These are phyloP conservation scores for Phytopythium montanum DNA, from an alignment of 352 stramenopile genomes.

Conservation along the genomic window DNA sequence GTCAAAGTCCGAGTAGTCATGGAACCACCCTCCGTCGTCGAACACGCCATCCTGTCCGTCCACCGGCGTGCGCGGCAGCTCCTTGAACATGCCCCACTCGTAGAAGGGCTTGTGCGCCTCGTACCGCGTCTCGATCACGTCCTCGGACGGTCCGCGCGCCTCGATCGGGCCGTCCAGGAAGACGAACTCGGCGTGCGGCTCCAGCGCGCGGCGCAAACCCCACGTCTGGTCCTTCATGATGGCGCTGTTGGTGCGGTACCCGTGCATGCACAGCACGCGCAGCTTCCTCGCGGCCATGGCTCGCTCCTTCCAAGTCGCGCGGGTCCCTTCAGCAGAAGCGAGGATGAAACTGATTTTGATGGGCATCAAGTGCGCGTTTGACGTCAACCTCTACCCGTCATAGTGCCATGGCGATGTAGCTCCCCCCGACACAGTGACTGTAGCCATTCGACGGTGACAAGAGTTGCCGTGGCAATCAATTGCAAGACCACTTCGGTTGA, in stretches of 20 bases:
- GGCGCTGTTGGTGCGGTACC: conserved; percentile 47
- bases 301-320: too few relatives aligned
- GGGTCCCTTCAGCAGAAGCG: too few relatives aligned
- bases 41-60: conserved; percentile 20
- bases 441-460: conserved; percentile 1
- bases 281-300: conserved; percentile 25
- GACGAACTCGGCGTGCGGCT: conserved; percentile 45
- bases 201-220: conserved; percentile 35
- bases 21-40: conserved; percentile 36
- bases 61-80: conserved; percentile 20
- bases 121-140: conserved; percentile 42
- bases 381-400: conserved; percentile 13
- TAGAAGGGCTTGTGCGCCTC: conserved; percentile 43
- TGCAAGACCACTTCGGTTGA: background rate
- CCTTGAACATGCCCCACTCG: conserved; percentile 33
- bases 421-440: background rate
- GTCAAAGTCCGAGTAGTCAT: conserved; percentile 44
- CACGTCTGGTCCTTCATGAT: conserved; percentile 56
- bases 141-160: conserved; percentile 37
- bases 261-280: conserved; percentile 61
- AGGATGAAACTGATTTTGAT: background rate
- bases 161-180: conserved; percentile 50
- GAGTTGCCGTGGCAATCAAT: background rate
- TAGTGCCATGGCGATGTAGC: background rate
- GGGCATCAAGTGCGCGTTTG: conserved; percentile 6